These are phyloP conservation scores for Boletus subluridellus DNA, from an alignment of 1,284 basidiomycete genomes.

Conservation along the genomic window DNA sequence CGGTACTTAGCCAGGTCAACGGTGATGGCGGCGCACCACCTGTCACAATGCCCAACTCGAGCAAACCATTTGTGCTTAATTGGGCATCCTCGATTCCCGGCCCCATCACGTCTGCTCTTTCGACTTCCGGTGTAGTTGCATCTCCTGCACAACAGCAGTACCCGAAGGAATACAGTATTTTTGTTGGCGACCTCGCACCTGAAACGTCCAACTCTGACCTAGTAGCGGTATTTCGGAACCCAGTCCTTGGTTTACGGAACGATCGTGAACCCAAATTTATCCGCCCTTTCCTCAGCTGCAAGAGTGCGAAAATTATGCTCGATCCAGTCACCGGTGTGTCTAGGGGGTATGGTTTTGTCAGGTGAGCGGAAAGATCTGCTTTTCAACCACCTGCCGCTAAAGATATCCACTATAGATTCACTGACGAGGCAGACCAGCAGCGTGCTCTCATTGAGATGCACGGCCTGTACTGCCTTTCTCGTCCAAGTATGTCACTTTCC, in stretches of 20 bases:
- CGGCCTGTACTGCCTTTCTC: constrained; percentile 78
- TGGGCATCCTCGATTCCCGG: constrained; percentile 71
- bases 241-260: constrained; percentile 74
- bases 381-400: constrained; percentile 4
- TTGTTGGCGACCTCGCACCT: constrained; percentile 85
- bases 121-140: constrained; percentile 35
- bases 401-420: constrained; percentile 52
- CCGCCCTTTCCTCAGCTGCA: constrained; percentile 80
- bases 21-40: constrained; percentile 43
- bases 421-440: constrained; percentile 82
- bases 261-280: constrained; percentile 82
- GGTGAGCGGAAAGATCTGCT: constrained; percentile 43
- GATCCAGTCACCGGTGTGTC: constrained; percentile 87
- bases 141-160: constrained; percentile 51
- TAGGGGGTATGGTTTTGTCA: constrained; percentile 85
- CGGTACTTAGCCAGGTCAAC: constrained; percentile 68
- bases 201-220: constrained; percentile 88
- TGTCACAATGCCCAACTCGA: constrained; percentile 75
- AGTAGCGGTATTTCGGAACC: constrained; percentile 83
- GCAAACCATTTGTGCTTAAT: constrained; percentile 69
- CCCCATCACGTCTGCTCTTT: constrained; percentile 38
- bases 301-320: constrained; percentile 91
- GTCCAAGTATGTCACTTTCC: constrained; percentile 61
- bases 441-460: constrained; percentile 89
- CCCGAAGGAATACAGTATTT: constrained; percentile 84